These are phyloP conservation scores for Macadamia tetraphylla DNA, from an alignment of 164 flowering plant species.

Conservation along the genomic window DNA sequence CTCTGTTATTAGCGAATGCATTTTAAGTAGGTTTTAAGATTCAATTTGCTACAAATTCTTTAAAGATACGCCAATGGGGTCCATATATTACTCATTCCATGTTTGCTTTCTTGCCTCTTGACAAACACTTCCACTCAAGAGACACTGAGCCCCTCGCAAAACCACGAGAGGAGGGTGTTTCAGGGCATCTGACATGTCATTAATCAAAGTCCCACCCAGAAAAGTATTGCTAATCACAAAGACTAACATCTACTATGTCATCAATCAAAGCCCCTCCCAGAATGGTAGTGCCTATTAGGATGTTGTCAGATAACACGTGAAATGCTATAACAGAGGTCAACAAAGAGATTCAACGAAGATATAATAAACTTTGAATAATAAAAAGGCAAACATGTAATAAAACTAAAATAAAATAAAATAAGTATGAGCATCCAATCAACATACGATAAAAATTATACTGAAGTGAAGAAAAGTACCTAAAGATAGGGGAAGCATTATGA, in stretches of 20 bases:
- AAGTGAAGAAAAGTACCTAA: background rate
- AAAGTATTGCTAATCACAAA: background rate
- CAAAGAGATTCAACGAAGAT: background rate
- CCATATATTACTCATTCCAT: background rate
- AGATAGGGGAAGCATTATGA: constrained; percentile 20
- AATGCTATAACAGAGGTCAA: background rate
- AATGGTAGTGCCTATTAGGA: background rate
- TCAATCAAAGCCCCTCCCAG: background rate
- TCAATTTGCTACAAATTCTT: background rate
- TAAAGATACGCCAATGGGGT: background rate
- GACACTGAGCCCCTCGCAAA: too few relatives aligned
- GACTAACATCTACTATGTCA: too few relatives aligned
- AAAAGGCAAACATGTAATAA: constrained; percentile 6
- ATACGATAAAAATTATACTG: constrained; percentile 15
- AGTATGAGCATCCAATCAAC: background rate
- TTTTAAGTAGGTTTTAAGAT: too few relatives aligned
- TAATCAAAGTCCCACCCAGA: background rate
- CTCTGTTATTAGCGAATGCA: too few relatives aligned
- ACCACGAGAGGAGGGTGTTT: too few relatives aligned
- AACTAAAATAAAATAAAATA: background rate
- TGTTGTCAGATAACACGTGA: background rate
- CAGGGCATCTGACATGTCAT: too few relatives aligned
- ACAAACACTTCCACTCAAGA: too few relatives aligned
- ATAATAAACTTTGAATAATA: constrained; percentile 49
- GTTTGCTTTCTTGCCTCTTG: too few relatives aligned